Base-by-base conservation (phyloP, 176 grass and related monocot genomes). In the Triticum urartu region DNA sequence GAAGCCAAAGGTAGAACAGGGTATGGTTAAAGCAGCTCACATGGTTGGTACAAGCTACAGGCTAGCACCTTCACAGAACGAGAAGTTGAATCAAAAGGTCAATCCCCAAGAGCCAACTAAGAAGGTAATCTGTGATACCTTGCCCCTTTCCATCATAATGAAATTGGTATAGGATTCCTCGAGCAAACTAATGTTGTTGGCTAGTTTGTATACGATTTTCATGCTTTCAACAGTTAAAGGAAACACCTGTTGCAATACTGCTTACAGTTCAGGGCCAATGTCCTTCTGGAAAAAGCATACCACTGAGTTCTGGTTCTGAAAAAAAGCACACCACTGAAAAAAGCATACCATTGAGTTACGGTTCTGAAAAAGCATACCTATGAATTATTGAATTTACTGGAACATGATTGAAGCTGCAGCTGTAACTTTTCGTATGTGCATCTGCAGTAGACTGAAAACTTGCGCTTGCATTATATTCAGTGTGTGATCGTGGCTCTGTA, bases 51-150 rank as follows among this genome's bases (percentile, higher is more conserved):
- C 70, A 67, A 78, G 35, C 68, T 52, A 62, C 60, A 88, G 28
- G 68, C 56, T 84, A 73, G 30, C 33, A 73, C 77, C 85, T 9
- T 88, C 87, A 88, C 63, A 69, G 79, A 78, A 92, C 61, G 71
- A 64, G 4, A 45, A 40, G 35, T 21, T 5, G 20, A 72, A 30
- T 12, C 38, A 54, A 88, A 86, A 90, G 80, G 83, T 89, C 63
- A 69, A 13, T 36, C 40, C 47, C 26, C 60, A 56, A 50, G 38
- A 22, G 56, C 38, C 54, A 72, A 64, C 79, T 83, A 78, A 72
- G 52, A 90, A 78, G 84, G 88, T 90, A 86, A 86, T 0, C 10
- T 39, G 36, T 38, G 47, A 9, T 68, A 77, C 20, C 50, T 82
- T 87, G 65, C 45, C 38, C 42, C 18, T 30, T 83, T 50, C 13